Evolutionary conservation across 768 basidiomycete genomes (phyloP), one percentile per base, ranked within the genome.

Genomic region (Kwoniella sp.): DNA sequence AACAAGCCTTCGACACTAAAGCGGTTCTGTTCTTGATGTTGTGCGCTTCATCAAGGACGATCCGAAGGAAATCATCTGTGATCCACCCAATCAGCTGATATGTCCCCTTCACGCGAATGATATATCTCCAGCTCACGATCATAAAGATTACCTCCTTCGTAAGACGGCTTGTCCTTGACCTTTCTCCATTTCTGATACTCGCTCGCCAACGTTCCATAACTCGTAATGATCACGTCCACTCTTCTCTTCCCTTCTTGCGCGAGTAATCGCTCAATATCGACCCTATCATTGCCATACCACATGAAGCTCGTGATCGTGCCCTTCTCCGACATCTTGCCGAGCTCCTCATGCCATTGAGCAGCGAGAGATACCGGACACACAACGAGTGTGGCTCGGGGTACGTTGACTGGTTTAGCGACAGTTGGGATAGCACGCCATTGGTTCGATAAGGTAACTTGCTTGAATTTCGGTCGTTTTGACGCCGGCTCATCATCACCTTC

Each of bases 341-440:
- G 82, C 75, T 98, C 95, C 47, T 89, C 87, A n/a, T 86, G 84
- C 95, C 95, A 98, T 77, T 98, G 95, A n/a, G 85, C 81, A 3
- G 97, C 83, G 36, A 98, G 82, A 10, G 92, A 92, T 5, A 94
- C 90, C 1, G 95, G 95, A 15, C 92, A 92, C 27, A 98, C 89
- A 50, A 98, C 89, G 6, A 98, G 82, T 2, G 94, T 97, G 0
- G 90, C 89, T 21, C 74, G 65, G 83, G 87, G 27, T 88, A 77
- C 74, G 88, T 88, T 36, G 85, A 85, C 5, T 79, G 79, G 62
- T 84, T 87, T 52, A 75, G 69, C 24, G 74, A 74, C 62, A 0
- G 68, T 77, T 2, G 65, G 72, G 15, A 71, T 24, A 62, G 78
- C 27, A 67, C 72, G 70, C 74, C 73, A 77, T 63, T 79, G 73